Percentiles rank a stretch among this genome's conserved stretches.
Evolutionary conservation across 2,329 filamentous ascomycete species (phyloP).

Genomic region (Scedosporium minutisporum): DNA sequence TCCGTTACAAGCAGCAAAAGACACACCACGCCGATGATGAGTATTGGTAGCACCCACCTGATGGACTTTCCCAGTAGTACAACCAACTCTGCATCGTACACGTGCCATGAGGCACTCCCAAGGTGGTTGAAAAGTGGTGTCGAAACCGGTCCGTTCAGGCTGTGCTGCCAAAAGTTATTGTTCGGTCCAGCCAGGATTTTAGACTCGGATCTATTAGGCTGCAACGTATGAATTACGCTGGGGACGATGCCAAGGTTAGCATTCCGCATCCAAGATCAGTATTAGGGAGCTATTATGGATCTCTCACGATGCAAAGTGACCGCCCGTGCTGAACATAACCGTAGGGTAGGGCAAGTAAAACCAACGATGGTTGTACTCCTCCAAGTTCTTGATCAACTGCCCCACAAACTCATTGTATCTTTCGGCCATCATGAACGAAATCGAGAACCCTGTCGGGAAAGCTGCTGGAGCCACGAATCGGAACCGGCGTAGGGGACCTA

Average conservation of each 20-base stretch:
- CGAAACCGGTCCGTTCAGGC: conserved; percentile 26
- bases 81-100: conserved; percentile 19
- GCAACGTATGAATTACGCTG: conserved; percentile 25
- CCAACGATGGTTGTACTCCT: conserved; percentile 26
- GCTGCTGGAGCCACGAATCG: conserved; percentile 30
- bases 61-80: neutral
- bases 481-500: conserved; percentile 29
- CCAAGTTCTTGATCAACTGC: conserved; percentile 22
- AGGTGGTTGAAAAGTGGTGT: conserved; percentile 31
- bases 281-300: conserved; percentile 14
- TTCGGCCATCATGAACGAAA: conserved; percentile 30
- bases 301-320: conserved; percentile 26
- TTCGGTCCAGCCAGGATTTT: conserved; percentile 25
- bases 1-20: neutral
- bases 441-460: conserved; percentile 28
- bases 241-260: conserved; percentile 9
- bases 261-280: neutral
- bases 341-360: conserved; percentile 27
- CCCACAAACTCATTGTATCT: conserved; percentile 23
- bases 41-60: neutral
- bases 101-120: conserved; percentile 32
- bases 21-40: neutral
- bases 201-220: conserved; percentile 19
- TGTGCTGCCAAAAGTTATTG: conserved; percentile 17
- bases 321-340: conserved; percentile 33